Evolutionary conservation across 129 eudicot genomes (phyloP), one percentile per base, ranked within the genome.

Genomic region (Ambrosia artemisiifolia): DNA sequence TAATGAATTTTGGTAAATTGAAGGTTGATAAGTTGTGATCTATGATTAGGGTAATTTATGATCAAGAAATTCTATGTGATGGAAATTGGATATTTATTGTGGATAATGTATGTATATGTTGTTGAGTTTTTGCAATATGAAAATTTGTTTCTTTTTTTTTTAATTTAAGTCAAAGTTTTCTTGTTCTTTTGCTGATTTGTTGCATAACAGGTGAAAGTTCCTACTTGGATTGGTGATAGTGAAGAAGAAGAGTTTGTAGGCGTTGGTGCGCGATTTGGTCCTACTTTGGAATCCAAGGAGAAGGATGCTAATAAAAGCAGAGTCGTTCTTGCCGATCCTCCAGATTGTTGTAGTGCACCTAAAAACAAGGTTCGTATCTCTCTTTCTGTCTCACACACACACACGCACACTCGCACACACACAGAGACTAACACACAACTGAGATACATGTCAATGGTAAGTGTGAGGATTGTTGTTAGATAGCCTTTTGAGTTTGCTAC

Each of bases 201-300:
- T 75, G 35, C 65, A 56, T 65, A 33, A 74, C 82, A 95, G 99
- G 99, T 95, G 16, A 95, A 95, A 91, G 90, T 95, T 18, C 96
- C 99, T 11, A 84, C 84, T 14, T 91, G 92, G 93, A 71, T 90
- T 83, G 89, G 87, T 80, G 95, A 88, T 69, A 62, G 40, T 42
- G 97, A 91, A 84, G 83, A 75, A 68, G 83, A 50, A 34, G 91
- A 95, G 82, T 95, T 82, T 82, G 99, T 95, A 17, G 99, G 99
- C 43, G 90, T 95, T 66, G 99, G 99, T 53, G 99, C 99, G 38
- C 89, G 99, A 77, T 95, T 95, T 72, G 99, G 99, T 11, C 96
- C 94, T 60, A 95, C 99, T 9, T 78, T 95, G 77, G 99, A 95
- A 78, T 86, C 99, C 20, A 88, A 95, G 82, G 99, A 95, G 88